A percentile compares a stretch with the other conserved stretches of the same genome.
These are phyloP conservation scores for Naegleria lovaniensis DNA, from an alignment of 208 protist species.

Conservation along the genomic window DNA sequence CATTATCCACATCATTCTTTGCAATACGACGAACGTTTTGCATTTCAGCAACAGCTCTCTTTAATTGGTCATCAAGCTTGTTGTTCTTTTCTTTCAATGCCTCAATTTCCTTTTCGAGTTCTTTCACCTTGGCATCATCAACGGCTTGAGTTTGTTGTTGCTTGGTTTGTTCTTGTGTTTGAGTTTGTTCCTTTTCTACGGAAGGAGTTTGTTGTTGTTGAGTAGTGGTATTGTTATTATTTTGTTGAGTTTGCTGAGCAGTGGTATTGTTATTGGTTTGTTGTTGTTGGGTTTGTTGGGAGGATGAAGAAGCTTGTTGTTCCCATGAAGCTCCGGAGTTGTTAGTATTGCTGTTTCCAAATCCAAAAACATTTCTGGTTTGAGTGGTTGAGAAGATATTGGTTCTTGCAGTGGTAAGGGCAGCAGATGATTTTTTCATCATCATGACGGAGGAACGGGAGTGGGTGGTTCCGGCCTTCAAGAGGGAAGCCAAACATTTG, in stretches of 20 bases:
- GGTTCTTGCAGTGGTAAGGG: no score
- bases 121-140: constrained; percentile 6
- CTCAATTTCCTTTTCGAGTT: constrained; percentile 19
- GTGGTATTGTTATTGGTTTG: neutral
- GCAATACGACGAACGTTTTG: constrained; percentile 75
- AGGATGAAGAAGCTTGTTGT: no score
- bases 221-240: neutral
- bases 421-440: no score
- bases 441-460: no score
- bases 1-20: constrained; percentile 75
- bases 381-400: no score
- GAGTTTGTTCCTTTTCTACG: neutral
- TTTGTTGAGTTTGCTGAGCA: neutral
- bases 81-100: neutral
- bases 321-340: no score
- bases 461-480: no score
- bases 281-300: no score
- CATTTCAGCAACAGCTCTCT: constrained; percentile 72
- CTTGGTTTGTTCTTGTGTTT: constrained; percentile 51
- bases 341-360: no score
- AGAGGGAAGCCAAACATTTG: no score
- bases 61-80: constrained; percentile 27
- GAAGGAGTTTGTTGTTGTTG: neutral
- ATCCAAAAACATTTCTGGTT: no score
- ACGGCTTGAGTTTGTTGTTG: constrained; percentile 55